These are phyloP conservation scores for Helotiales sp. DNA, from an alignment of 2,329 filamentous ascomycete species.

Conservation along the genomic window DNA sequence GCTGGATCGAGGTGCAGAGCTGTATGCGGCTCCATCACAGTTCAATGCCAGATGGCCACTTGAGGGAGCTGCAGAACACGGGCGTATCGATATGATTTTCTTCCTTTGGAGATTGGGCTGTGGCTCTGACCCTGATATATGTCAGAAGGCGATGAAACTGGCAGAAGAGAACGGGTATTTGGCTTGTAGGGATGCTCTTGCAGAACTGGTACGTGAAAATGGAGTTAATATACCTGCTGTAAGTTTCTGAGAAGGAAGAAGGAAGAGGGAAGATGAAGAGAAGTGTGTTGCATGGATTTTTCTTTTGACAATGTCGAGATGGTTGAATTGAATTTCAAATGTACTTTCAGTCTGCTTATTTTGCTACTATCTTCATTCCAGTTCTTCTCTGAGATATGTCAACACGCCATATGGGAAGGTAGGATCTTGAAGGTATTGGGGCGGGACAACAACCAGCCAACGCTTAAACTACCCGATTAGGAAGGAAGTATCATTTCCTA, in stretches of 20 bases:
- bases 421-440: too few species aligned
- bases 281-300: background rate
- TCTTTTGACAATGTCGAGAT: too few species aligned
- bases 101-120: conserved; percentile 23
- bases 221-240: background rate
- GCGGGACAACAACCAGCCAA: too few species aligned
- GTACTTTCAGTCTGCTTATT: too few species aligned
- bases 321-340: too few species aligned
- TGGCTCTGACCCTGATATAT: background rate
- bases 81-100: conserved; percentile 31
- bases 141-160: conserved; percentile 1
- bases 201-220: background rate
- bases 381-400: too few species aligned
- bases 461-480: too few species aligned
- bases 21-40: background rate
- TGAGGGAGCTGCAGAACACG: conserved; percentile 35
- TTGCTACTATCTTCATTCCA: too few species aligned
- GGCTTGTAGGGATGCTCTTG: background rate
- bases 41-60: background rate
- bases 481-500: too few species aligned
- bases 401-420: too few species aligned
- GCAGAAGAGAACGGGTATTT: conserved; percentile 2
- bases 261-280: too few species aligned
- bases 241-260: background rate
- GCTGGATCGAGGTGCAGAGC: conserved; percentile 2